phyloP scores from a whole-genome alignment of 805 yeast species.

The Starmerella stellata region DNA sequence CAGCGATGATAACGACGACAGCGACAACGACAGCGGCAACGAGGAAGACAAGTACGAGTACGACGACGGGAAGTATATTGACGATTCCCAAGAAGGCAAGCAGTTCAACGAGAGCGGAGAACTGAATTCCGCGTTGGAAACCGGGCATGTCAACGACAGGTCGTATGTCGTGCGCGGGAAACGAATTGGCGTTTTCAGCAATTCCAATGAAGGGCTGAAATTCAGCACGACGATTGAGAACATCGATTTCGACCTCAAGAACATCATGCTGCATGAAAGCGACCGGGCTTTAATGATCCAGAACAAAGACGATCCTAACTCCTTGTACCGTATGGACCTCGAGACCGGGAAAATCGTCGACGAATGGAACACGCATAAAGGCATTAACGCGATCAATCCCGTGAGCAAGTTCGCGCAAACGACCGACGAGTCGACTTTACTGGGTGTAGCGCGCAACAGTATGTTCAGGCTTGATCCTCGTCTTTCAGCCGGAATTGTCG shows the following conservation, averaged over 20 bases:
- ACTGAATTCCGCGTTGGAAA: slow-evolving; percentile 46
- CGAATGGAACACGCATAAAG: slow-evolving; percentile 39
- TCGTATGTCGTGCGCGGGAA: slow-evolving; percentile 67
- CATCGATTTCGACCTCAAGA: slow-evolving; percentile 37
- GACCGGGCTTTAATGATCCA: slow-evolving; percentile 55
- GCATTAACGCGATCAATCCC: slow-evolving; percentile 43
- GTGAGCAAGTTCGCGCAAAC: slow-evolving; percentile 55
- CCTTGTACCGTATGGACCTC: slow-evolving; percentile 57
- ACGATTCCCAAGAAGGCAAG: slow-evolving; percentile 2
- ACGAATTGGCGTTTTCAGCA: slow-evolving; percentile 61
- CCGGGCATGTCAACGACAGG: slow-evolving; percentile 52
- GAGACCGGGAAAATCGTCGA: slow-evolving; percentile 69
- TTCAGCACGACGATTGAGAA: slow-evolving; percentile 52
- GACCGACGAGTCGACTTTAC: slow-evolving; percentile 52
- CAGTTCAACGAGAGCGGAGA: slow-evolving; percentile 21
- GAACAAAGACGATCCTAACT: slow-evolving; percentile 29
- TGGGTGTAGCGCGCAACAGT: slow-evolving; percentile 49
- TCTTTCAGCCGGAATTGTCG: slow-evolving; percentile 31
- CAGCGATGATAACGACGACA: slow-evolving; percentile 22
- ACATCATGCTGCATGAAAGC: slow-evolving; percentile 59
- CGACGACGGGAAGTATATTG: slow-evolving; percentile 4
- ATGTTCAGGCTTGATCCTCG: slow-evolving; percentile 72
- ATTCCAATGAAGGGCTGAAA: slow-evolving; percentile 32
- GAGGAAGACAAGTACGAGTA: slow-evolving; percentile 17
- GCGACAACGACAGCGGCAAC: slow-evolving; percentile 23